Evolutionary conservation across 805 yeast genomes (phyloP), one percentile per base, ranked within the genome.

Genomic region (Pichia californica): DNA sequence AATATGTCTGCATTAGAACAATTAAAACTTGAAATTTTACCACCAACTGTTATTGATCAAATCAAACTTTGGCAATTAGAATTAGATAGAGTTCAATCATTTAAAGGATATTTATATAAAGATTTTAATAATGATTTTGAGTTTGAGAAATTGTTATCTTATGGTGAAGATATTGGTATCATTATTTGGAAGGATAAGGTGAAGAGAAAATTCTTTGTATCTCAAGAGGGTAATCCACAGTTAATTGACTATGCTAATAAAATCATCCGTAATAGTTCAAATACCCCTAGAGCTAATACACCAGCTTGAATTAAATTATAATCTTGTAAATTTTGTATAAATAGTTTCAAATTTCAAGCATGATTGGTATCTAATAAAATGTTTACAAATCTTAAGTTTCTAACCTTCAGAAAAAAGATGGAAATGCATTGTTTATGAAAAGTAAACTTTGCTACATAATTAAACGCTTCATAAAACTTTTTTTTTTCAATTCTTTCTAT

Each of bases 21-120:
- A 49, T 75, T 79, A 51, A 59, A 74, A 49, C 54, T 79, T 46
- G 81, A 81, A 56, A 68, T 93, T 11, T 61, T 85, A 6, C 98
- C 98, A 4, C 96, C 98, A 0, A 93, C 96, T 0, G 95, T 93
- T n/a, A 85, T 87, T 1, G 99, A 93, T 63, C 99, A 93, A 61
- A 86, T 93, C 53, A 82, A 81, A 58, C 70, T 93, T 41, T 93
- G 99, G 99, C 98, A 93, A 67, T 69, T 93, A 47, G 99, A 93
- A 60, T 65, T 89, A 66, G 98, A 93, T 61, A 76, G 99, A 64
- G 86, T 93, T 51, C 81, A 84, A 52, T 77, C 93, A 1, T 84
- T 79, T 40, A 87, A 81, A 25, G 99, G 99, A 0, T 88, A 82
- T 46, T 63, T 93, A 36, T 93, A 86, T 66, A 82, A 87, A 45